Evolutionary conservation across 1,284 basidiomycete genomes (phyloP).

Genomic region (Sphaerobolus stellatus): DNA sequence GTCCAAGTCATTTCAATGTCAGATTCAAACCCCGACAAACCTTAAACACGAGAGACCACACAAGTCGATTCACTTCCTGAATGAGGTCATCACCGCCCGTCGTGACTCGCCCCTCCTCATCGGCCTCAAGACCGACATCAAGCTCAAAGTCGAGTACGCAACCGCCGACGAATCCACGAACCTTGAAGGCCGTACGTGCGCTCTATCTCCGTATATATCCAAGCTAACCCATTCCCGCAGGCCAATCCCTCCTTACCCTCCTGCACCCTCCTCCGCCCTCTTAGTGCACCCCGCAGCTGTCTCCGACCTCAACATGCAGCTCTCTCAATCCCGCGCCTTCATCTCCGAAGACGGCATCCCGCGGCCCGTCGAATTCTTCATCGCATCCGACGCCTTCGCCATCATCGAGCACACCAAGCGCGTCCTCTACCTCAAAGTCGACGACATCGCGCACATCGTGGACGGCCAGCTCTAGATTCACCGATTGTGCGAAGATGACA

Average conservation of each 20-base stretch:
- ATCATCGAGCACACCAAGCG: slow-evolving; percentile 99
- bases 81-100: slow-evolving; percentile 93
- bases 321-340: slow-evolving; percentile 97
- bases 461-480: slow-evolving; percentile 99
- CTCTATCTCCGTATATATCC: background rate
- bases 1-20: no score
- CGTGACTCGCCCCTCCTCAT: slow-evolving; percentile 96
- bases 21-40: no score
- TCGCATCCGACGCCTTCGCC: slow-evolving; percentile 95
- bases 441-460: slow-evolving; percentile 97
- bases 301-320: slow-evolving; percentile 78
- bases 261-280: slow-evolving; percentile 50
- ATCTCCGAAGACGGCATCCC: slow-evolving; percentile 98
- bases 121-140: slow-evolving; percentile 99
- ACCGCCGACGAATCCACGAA: slow-evolving; percentile 64
- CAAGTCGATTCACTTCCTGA: slow-evolving; percentile 96
- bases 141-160: slow-evolving; percentile 96
- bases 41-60: no score
- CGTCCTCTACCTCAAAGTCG: slow-evolving; percentile 98
- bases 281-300: slow-evolving; percentile 71
- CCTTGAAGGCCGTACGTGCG: slow-evolving; percentile 40
- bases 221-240: background rate
- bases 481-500: slow-evolving; percentile 76
- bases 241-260: slow-evolving; percentile 44
- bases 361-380: slow-evolving; percentile 99